phyloP scores from a whole-genome alignment of 2,329 filamentous ascomycete genomes.

The Exophiala alcalophila region DNA sequence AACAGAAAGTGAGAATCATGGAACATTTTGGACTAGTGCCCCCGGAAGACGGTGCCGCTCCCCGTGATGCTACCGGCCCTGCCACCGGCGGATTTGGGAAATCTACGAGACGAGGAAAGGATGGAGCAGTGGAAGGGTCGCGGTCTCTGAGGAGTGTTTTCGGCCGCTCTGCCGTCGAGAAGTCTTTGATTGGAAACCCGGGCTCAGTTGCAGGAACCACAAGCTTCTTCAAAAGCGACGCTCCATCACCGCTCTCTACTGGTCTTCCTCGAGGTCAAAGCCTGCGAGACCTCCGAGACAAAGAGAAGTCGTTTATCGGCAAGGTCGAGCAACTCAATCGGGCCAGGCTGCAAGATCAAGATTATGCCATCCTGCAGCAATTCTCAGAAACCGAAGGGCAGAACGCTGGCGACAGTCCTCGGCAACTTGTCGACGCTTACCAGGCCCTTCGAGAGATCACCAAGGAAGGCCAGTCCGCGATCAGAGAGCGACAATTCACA shows the following conservation, averaged over 20 bases:
- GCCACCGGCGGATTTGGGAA: constrained; percentile 50
- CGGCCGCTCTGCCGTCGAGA: constrained; percentile 68
- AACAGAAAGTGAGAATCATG: constrained; percentile 88
- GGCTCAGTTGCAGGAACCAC: constrained; percentile 59
- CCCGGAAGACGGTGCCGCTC: constrained; percentile 43
- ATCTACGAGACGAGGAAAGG: constrained; percentile 10
- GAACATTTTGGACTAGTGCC: constrained; percentile 83
- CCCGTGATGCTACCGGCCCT: constrained; percentile 42
- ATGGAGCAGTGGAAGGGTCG: constrained; percentile 6
- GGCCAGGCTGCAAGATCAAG: constrained; percentile 62
- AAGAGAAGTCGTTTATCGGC: constrained; percentile 76
- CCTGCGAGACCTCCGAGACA: constrained; percentile 75
- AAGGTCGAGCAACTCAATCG: constrained; percentile 77
- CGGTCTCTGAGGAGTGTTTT: constrained; percentile 53
- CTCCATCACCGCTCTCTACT: constrained; percentile 61
- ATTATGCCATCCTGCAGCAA: constrained; percentile 72
- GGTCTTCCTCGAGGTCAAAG: constrained; percentile 57
- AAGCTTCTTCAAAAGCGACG: constrained; percentile 55
- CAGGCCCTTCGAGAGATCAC: constrained; percentile 75
- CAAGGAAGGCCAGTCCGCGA: constrained; percentile 66
- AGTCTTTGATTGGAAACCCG: constrained; percentile 82
- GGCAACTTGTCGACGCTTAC: constrained; percentile 78
- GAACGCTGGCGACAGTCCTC: constrained; percentile 66
- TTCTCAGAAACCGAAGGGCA: constrained; percentile 71
- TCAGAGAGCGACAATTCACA: constrained; percentile 73